Base-by-base conservation (phyloP, 2,329 filamentous ascomycete species). In the Microcera coccophila region DNA sequence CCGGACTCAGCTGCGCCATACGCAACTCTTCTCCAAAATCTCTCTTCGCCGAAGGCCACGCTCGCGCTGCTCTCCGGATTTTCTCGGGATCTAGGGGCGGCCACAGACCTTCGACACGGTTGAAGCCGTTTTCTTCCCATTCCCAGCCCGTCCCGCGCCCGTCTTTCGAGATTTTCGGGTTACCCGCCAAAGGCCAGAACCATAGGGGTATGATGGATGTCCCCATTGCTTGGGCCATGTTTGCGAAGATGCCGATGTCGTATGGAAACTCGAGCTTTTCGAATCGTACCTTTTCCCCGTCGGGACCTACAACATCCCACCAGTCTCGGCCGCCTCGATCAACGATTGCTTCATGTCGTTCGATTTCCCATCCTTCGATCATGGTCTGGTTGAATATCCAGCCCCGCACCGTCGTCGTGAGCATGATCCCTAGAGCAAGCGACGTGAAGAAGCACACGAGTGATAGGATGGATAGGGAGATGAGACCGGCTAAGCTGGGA, bases 111-210 rank as follows among this genome's bases (percentile, higher is more conserved):
- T 69, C 62, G 40, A 65, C 65, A 50, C 81, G 76, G 64, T 93
- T 89, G 62, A 90, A 86, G 2, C 81, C 87, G 64, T 93, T 93
- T 51, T 85, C 83, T 48, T 83, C 78, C 68, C 83, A 90, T 5
- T 66, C 62, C 81, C 85, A 78, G 44, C 79, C 76, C 0, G 56
- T 47, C 3, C 70, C 74, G 17, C 40, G 52, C 10, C 65, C 65
- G 34, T 67, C 47, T 39, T 62, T 59, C 12, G 66, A 62, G 20
- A 78, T 57, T 5, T 38, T 51, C 2, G 76, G 79, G 15, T 65
- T 70, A 24, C 72, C 71, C 2, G 81, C 74, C 31, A 90, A 72
- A 0, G 87, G 87, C 52, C 79, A 77, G 43, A 88, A 67, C 87
- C 87, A 93, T 5, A 74, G 60, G 0, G 89, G 50, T 0, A 78